Conservation (phyloP, 2,329 filamentous ascomycete species). For the Beauveria sp. region DNA sequence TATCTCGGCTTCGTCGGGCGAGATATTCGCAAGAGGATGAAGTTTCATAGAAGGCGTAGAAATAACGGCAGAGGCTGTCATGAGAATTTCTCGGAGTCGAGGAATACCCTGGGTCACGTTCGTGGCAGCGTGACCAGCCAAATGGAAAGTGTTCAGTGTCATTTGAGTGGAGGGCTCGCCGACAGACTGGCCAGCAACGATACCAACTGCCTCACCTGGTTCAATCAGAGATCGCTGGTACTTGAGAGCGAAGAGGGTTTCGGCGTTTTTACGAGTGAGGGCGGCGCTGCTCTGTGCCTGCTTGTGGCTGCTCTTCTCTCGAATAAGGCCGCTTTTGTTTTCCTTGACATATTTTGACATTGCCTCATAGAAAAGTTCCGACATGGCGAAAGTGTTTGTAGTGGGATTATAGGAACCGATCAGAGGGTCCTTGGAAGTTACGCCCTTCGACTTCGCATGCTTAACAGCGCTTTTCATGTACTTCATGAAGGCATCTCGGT, state of each 20-base stretch:
- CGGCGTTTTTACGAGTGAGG: conserved; percentile 64
- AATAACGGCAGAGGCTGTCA: conserved; percentile 88
- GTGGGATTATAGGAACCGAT: conserved; percentile 66
- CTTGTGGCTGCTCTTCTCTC: conserved; percentile 34
- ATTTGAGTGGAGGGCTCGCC: conserved; percentile 98
- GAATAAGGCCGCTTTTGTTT: conserved; percentile 58
- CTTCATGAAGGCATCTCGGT: conserved; percentile 57
- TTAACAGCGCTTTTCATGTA: conserved; percentile 79
- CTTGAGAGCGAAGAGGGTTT: conserved; percentile 81
- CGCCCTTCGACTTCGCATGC: conserved; percentile 50
- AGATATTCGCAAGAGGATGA: conserved; percentile 64
- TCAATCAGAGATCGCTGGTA: conserved; percentile 90
- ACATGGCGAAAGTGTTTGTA: conserved; percentile 75
- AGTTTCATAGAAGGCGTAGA: conserved; percentile 89
- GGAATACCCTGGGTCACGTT: conserved; percentile 99
- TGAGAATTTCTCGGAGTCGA: conserved; percentile 91
- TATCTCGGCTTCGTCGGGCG: conserved; percentile 58
- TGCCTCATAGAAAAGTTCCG: conserved; percentile 71
- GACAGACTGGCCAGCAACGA: conserved; percentile 92
- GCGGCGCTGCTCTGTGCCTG: conserved; percentile 19
- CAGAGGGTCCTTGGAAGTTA: conserved; percentile 65
- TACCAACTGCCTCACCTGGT: conserved; percentile 91
- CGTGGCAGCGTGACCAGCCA: conserved; percentile 95
- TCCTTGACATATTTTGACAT: conserved; percentile 71
- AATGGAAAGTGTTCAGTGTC: conserved; percentile 99